These are phyloP conservation scores for Kazachstania psychrophila DNA, from an alignment of 805 yeast genomes.

Conservation along the genomic window DNA sequence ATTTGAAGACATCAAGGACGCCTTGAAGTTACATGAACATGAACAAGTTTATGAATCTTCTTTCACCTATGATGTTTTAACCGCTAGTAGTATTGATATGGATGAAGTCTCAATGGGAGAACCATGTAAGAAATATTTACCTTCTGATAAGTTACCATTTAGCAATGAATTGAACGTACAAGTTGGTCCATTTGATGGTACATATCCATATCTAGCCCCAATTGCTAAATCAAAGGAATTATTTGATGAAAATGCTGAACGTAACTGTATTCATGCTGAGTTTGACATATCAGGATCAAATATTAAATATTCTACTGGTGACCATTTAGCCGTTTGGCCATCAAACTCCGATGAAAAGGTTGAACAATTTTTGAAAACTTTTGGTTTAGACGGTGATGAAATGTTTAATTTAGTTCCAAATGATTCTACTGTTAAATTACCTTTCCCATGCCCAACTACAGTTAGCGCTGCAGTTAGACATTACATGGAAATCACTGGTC, in stretches of 20 bases:
- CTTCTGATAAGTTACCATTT: conserved; percentile 29
- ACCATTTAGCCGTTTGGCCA: conserved; percentile 91
- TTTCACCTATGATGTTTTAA: conserved; percentile 35
- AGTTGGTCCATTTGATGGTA: conserved; percentile 72
- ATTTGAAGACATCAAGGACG: conserved; percentile 55
- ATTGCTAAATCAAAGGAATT: conserved; percentile 58
- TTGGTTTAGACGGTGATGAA: conserved; percentile 43
- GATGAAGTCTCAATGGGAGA: conserved; percentile 68
- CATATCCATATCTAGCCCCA: conserved; percentile 78
- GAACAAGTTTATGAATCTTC: conserved; percentile 66
- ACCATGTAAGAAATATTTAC: conserved; percentile 53
- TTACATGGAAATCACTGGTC: conserved; percentile 84
- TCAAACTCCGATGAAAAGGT: conserved; percentile 74
- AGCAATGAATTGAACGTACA: conserved; percentile 31
- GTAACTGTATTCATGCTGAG: conserved; percentile 87
- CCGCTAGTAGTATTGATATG: conserved; percentile 18
- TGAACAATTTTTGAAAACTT: conserved; percentile 50
- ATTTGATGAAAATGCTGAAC: conserved; percentile 44
- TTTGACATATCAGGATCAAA: conserved; percentile 70
- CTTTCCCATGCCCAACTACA: conserved; percentile 75
- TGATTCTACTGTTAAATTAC: conserved; percentile 57
- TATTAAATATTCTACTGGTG: conserved; percentile 87
- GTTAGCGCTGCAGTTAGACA: conserved; percentile 78
- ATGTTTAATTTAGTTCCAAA: conserved; percentile 57
- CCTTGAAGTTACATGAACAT: conserved; percentile 70